Conservation (phyloP, 768 basidiomycete species). For the Melanogaster broomeanus region DNA sequence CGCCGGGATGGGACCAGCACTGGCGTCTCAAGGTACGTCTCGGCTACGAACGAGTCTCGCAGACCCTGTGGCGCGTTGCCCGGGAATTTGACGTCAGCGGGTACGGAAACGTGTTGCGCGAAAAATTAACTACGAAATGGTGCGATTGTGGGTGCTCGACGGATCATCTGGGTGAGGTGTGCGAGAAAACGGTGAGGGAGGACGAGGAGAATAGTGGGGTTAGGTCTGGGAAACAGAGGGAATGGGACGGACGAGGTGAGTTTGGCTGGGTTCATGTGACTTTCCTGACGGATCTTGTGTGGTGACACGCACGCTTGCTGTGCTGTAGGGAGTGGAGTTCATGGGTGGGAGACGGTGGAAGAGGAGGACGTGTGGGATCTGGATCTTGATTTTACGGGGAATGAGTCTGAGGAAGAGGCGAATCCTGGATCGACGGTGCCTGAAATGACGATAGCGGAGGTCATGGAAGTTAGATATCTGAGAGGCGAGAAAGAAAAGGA, state of each 20-base stretch:
- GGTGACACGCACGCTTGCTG: neutral
- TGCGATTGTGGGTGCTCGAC: slow-evolving; percentile 83
- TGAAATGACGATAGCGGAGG: slow-evolving; percentile 66
- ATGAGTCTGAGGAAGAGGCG: slow-evolving; percentile 52
- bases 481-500: slow-evolving; percentile 74
- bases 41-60: slow-evolving; percentile 64
- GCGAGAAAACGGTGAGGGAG: slow-evolving; percentile 69
- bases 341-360: slow-evolving; percentile 73
- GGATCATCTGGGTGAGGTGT: slow-evolving; percentile 76
- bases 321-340: slow-evolving; percentile 53
- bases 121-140: slow-evolving; percentile 76
- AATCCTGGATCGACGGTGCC: slow-evolving; percentile 35
- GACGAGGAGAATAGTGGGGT: slow-evolving; percentile 65
- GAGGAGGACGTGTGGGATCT: slow-evolving; percentile 80
- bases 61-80: slow-evolving; percentile 71
- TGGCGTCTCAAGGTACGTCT: slow-evolving; percentile 61
- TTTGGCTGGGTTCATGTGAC: neutral
- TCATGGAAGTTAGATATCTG: slow-evolving; percentile 75
- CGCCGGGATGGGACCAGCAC: slow-evolving; percentile 51
- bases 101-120: slow-evolving; percentile 66
- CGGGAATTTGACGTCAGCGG: slow-evolving; percentile 73
- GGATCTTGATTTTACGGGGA: slow-evolving; percentile 63
- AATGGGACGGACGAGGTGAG: slow-evolving; percentile 74
- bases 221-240: slow-evolving; percentile 64
- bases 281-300: neutral